These are phyloP conservation scores for Harringtonia aguacate DNA, from an alignment of 2,329 filamentous ascomycete genomes.

Conservation along the genomic window DNA sequence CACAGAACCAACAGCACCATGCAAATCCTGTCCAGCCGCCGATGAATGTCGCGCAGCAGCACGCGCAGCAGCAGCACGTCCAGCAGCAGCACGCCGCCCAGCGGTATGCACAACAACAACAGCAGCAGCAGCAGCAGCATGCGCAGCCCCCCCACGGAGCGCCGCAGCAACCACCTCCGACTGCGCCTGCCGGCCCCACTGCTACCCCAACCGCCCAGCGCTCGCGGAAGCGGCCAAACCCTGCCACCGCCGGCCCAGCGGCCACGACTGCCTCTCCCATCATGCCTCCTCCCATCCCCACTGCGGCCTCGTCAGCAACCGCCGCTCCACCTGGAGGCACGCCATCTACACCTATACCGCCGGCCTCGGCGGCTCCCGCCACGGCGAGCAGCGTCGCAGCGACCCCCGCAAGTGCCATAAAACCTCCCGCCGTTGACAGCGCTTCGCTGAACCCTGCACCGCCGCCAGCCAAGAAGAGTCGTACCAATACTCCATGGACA, in stretches of 20 bases:
- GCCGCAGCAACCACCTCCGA: constrained; percentile 10
- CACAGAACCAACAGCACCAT: constrained; percentile 19
- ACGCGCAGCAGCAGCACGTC: constrained; percentile 22
- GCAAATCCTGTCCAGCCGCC: constrained; percentile 23
- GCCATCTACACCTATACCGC: constrained; percentile 23
- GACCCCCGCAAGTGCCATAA: constrained; percentile 3
- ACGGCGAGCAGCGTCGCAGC: constrained; percentile 10
- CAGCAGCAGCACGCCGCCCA: constrained; percentile 19
- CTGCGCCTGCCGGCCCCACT: constrained; percentile 12
- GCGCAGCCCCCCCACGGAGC: constrained; percentile 17
- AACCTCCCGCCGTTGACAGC: constrained; percentile 11
- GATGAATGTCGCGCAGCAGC: constrained; percentile 23
- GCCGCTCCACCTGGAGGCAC: constrained; percentile 18
- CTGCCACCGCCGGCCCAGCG: constrained; percentile 14
- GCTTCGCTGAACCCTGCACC: constrained; percentile 23
- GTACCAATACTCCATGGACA: constrained; percentile 98
- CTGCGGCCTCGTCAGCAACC: constrained; percentile 14
- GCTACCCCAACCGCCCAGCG: constrained; percentile 19
- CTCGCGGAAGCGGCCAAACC: constrained; percentile 29
- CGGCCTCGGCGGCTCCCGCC: constrained; percentile 11
- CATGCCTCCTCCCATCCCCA: constrained; percentile 14
- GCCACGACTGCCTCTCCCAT: constrained; percentile 13
- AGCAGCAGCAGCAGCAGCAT: constrained; percentile 20
- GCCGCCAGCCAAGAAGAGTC: constrained; percentile 73
- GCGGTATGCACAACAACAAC: constrained; percentile 17